Evolutionary conservation across 2,329 filamentous ascomycete genomes (phyloP).

Genomic region (Bipolaris sorokiniana): DNA sequence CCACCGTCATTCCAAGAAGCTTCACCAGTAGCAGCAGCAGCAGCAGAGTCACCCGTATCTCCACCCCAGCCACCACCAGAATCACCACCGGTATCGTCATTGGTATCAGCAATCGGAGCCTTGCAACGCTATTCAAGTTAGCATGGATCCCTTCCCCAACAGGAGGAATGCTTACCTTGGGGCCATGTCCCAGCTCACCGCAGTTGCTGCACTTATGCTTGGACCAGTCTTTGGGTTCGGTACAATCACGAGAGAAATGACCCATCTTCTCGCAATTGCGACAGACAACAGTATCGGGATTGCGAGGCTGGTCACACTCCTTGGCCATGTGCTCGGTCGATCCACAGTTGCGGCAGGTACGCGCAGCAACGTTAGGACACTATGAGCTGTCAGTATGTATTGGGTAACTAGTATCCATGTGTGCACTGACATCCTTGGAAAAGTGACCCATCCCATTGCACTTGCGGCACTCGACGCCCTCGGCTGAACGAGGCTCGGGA

Average conservation of each 20-base stretch:
- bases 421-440: constrained; percentile 38
- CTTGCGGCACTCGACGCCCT: constrained; percentile 69
- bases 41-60: constrained; percentile 14
- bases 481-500: constrained; percentile 55
- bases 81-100: constrained; percentile 17
- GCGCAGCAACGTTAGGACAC: constrained; percentile 41
- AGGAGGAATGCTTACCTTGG: constrained; percentile 29
- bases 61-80: constrained; percentile 23
- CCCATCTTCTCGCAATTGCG: constrained; percentile 70
- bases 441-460: constrained; percentile 60
- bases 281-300: constrained; percentile 53
- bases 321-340: constrained; percentile 47
- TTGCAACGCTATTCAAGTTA: constrained; percentile 43
- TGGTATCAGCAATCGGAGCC: constrained; percentile 30
- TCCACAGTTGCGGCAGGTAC: constrained; percentile 47
- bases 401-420: neutral
- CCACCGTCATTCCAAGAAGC: constrained; percentile 22
- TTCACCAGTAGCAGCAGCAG: constrained; percentile 23
- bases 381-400: constrained; percentile 26
- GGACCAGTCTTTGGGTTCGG: constrained; percentile 61
- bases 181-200: constrained; percentile 47
- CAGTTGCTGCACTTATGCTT: constrained; percentile 58
- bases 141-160: neutral
- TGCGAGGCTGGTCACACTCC: constrained; percentile 47
- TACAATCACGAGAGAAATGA: constrained; percentile 64